Base-by-base conservation (phyloP, 345 rosid genomes). In the Brassica nigra region DNA sequence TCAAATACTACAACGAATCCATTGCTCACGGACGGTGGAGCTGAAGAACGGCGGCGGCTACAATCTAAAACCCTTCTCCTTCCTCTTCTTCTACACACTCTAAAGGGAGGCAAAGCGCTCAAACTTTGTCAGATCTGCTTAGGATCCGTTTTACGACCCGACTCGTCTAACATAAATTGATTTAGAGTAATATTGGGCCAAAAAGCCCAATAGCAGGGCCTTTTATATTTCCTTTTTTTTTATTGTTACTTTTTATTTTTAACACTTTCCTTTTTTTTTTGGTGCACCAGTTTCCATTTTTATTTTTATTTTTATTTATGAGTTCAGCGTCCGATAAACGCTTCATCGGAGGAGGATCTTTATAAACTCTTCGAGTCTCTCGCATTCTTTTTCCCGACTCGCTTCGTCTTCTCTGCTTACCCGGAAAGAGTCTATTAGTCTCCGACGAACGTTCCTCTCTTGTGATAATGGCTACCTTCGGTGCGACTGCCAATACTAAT, bases 401-500 rank as follows among this genome's bases (percentile, higher is more conserved):
- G 15, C 0, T 47, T 74, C 31, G 65, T 64, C 63, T 71, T 15
- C 58, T 65, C 58, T 65, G 23, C 62, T 70, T 0, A 64, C 69
- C 80, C 76, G 1, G 27, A 23, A 23, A n/a, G n/a, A n/a, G n/a
- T n/a, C n/a, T n/a, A n/a, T n/a, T n/a, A 27, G 12, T 28, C 72
- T 52, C 66, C 66, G 59, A 34, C 78, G 66, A 3, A 28, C 15
- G 44, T 66, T 67, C 42, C 5, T 42, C 27, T 23, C 27, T 23
- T 23, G 27, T 65, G 75, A 66, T 23, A 33, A 91, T 93, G 97
- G 86, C 97, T 62, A 69, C 86, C 68, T 91, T 91, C 66, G 88
- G 92, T 62, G 71, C 88, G 74, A 68, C 84, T 12, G 69, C 92
- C 0, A 90, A 83, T 84, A 66, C 81, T 8, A 91, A 93, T 86